A percentile compares a stretch with the other conserved stretches of the same genome.
Conservation (phyloP, 2,329 filamentous ascomycete genomes). For the Colletotrichum trifolii region DNA sequence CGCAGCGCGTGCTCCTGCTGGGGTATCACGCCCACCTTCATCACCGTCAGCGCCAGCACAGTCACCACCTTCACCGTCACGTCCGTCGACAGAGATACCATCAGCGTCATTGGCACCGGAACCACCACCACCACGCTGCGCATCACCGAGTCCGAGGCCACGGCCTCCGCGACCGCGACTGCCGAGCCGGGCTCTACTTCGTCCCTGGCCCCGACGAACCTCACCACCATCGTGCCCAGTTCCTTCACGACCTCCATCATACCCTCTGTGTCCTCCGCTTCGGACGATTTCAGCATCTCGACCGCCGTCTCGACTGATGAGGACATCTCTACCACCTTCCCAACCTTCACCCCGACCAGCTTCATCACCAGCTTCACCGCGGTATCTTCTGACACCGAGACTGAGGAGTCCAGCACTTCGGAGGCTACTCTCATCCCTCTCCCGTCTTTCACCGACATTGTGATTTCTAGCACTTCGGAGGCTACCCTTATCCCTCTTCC, state of each 20-base stretch:
- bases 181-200: not conserved
- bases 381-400: not conserved
- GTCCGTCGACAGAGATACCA: not conserved
- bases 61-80: slow-evolving; percentile 6
- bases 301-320: not conserved
- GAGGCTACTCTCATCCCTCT: no score
- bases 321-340: not conserved
- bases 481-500: no score
- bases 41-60: slow-evolving; percentile 21
- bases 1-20: slow-evolving; percentile 43
- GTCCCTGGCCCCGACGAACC: not conserved
- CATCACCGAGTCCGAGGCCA: not conserved
- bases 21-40: slow-evolving; percentile 36
- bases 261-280: not conserved
- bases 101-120: slow-evolving; percentile 3
- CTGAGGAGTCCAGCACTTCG: no score
- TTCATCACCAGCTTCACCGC: not conserved
- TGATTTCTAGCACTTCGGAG: no score
- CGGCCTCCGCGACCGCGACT: not conserved
- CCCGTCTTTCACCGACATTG: no score
- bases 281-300: not conserved
- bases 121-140: slow-evolving; percentile 6
- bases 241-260: not conserved
- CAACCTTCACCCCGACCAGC: not conserved
- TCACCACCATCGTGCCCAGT: no score